Base-by-base conservation (phyloP, 2,329 filamentous ascomycete species). In the Hypocrella siamensis region DNA sequence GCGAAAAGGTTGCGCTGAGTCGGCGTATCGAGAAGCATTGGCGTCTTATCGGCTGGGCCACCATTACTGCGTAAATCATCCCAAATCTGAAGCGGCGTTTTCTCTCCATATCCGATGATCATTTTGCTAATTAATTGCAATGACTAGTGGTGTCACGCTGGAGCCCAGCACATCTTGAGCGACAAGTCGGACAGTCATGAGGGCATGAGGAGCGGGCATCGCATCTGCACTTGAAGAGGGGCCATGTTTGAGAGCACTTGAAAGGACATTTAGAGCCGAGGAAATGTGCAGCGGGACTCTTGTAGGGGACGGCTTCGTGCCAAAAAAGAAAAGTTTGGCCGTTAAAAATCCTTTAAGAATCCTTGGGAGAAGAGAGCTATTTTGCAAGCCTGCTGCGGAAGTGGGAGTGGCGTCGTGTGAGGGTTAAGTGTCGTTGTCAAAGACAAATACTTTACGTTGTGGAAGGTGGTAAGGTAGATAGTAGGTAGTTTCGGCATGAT, bases 1-100 rank as follows among this genome's bases (percentile, higher is more conserved):
- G 86, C 42, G 88, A 98, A 69, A 96, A 98, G 79, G 86, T 98
- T 49, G 90, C 90, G 26, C 68, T 98, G 51, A 85, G 77, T 55
- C 72, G 90, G 62, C 82, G 90, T 76, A 94, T 96, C 49, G 90
- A 98, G 62, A 96, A 96, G 75, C 88, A 94, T 62, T 96, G 88
- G 88, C 82, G 85, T 62, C 68, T 92, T 52, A 92, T 93, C 48
- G 83, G 84, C 46, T 92, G 83, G 83, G 80, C 80, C 37, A 85
- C 80, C 42, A 83, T 84, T 53, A 75, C 78, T 46, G 67, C 67
- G 67, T 71, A 62, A 63, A 67, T 64, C 39, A 15, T 16, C n/a
- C 31, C 17, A 11, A 19, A 12, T 17, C 27, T 5, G 10, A 15
- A 15, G 22, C 19, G 12, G 9, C 19, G 3, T 17, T 17, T 17